A percentile compares a stretch with the other conserved stretches of the same genome.
phyloP scores from a whole-genome alignment of 257 asterid genomes.

The Perilla frutescens region DNA sequence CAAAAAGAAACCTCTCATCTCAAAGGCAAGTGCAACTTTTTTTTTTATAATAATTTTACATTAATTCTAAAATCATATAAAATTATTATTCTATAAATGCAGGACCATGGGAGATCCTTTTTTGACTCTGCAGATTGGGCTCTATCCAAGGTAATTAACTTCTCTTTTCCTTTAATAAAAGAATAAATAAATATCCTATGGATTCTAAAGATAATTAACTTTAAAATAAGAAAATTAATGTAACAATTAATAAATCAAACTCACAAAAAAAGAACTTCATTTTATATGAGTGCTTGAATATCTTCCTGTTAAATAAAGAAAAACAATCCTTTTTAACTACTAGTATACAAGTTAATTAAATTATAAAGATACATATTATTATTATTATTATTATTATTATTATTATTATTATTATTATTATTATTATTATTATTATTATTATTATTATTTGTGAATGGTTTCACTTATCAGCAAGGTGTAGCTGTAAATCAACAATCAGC shows the following conservation, averaged over 20 bases:
- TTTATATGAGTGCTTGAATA: background rate
- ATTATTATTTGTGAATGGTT: background rate
- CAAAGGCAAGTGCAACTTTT: conserved; percentile 53
- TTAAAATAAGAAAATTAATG: background rate
- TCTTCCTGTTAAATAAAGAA: no score
- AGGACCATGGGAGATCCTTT: conserved; percentile 70
- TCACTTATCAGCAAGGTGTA: conserved; percentile 64
- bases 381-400: no score
- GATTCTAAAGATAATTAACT: no score
- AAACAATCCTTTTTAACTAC: no score
- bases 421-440: no score
- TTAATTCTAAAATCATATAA: no score
- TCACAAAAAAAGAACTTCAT: background rate
- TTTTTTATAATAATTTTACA: background rate
- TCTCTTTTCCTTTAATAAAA: background rate
- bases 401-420: no score
- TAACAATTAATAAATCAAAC: background rate
- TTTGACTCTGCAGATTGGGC: conserved; percentile 90
- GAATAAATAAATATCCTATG: no score
- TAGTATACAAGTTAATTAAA: no score
- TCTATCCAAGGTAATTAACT: conserved; percentile 56
- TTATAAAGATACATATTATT: no score
- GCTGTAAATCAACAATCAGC: conserved; percentile 49
- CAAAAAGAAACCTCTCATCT: conserved; percentile 74
- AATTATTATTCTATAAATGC: conserved; percentile 7